These are phyloP conservation scores for Hondaea fermentalgiana DNA, from an alignment of 108 stramenopile species.

Conservation along the genomic window DNA sequence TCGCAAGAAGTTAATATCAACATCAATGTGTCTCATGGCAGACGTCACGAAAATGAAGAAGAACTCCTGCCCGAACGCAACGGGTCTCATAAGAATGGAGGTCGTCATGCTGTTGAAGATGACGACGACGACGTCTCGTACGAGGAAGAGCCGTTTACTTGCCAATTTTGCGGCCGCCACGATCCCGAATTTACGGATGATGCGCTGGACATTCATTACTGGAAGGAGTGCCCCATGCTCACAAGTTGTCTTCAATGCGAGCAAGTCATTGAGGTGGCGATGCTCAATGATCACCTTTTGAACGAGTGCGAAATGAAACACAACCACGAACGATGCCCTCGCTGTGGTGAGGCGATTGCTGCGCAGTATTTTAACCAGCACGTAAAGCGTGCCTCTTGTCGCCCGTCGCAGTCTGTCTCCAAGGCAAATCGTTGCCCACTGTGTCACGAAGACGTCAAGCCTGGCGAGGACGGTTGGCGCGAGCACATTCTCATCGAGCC, in stretches of 20 bases:
- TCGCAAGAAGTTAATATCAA: neutral
- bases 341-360: neutral
- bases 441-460: constrained; percentile 1
- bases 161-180: neutral
- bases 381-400: neutral
- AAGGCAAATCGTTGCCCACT: constrained; percentile 7
- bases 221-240: constrained; percentile 11
- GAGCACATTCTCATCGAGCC: neutral
- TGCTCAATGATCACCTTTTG: neutral
- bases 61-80: neutral
- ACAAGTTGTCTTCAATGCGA: neutral
- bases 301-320: neutral
- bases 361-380: neutral
- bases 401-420: neutral
- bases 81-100: neutral
- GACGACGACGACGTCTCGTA: neutral
- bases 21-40: neutral
- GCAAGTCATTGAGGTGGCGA: neutral
- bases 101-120: neutral
- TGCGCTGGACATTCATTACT: constrained; percentile 1
- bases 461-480: constrained; percentile 16
- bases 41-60: neutral
- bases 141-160: neutral
- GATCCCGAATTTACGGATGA: neutral
- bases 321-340: constrained; percentile 1